These are phyloP conservation scores for Hippophae rhamnoides DNA, from an alignment of 306 rosid species.

Conservation along the genomic window DNA sequence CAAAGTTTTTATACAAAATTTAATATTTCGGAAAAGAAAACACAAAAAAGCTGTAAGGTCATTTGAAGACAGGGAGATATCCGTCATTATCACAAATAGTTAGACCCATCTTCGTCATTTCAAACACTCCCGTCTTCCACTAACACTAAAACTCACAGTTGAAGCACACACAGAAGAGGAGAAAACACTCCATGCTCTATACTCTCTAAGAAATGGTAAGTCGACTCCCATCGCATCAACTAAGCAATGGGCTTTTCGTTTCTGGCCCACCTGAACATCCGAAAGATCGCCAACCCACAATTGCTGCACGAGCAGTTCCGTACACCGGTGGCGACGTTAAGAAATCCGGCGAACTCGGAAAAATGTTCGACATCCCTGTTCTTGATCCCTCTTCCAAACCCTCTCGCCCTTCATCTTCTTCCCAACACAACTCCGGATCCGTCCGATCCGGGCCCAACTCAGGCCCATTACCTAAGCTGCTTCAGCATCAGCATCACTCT, in stretches of 20 bases:
- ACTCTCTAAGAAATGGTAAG: conserved; percentile 42
- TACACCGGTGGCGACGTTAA: conserved; percentile 95
- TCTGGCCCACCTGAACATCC: conserved; percentile 82
- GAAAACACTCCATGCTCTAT: no score
- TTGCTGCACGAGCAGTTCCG: conserved; percentile 71
- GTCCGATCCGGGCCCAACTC: conserved; percentile 84
- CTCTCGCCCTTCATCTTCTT: conserved; percentile 54
- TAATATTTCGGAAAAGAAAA: no score
- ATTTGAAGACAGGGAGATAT: conserved; percentile 20
- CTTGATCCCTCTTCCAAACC: conserved; percentile 32
- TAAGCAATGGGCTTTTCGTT: conserved; percentile 78
- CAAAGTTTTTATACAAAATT: no score
- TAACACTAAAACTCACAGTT: conserved; percentile 12
- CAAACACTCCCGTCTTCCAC: conserved; percentile 17
- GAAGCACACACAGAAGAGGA: conserved; percentile 4
- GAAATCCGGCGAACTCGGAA: conserved; percentile 86
- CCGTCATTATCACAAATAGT: conserved; percentile 22
- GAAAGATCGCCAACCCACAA: conserved; percentile 77
- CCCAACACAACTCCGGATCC: conserved; percentile 58
- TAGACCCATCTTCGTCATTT: conserved; percentile 42
- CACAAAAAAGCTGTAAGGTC: background rate
- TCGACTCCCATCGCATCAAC: conserved; percentile 84
- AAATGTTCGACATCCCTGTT: conserved; percentile 73
- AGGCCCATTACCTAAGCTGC: conserved; percentile 24
- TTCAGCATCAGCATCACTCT: conserved; percentile 9